Evolutionary conservation across 176 grass and related monocot genomes (phyloP), one percentile per base, ranked within the genome.

Genomic region (Thinopyrum elongatum): DNA sequence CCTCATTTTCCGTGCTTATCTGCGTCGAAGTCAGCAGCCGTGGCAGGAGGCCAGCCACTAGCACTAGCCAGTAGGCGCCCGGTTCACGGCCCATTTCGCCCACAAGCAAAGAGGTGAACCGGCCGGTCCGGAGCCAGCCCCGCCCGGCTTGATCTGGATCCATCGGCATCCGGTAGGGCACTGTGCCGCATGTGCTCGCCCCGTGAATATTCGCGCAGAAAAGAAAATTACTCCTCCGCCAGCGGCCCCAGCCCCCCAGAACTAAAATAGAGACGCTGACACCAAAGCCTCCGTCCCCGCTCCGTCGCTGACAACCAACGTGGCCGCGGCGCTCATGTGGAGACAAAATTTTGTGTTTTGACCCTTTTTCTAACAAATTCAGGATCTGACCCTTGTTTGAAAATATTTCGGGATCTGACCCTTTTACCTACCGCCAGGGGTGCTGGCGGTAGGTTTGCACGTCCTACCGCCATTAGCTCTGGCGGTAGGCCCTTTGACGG

Each of bases 101-200:
- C n/a, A n/a, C n/a, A n/a, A n/a, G 1, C 38, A 39, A 39, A 39
- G 38, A 1, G 42, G 11, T 44, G 47, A 51, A 51, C 47, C 15
- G 47, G 47, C 46, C 46, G 46, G 46, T 49, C 46, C 46, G 2
- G 46, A 47, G 39, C 39, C n/a, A n/a, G n/a, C n/a, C n/a, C n/a
- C n/a, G n/a, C n/a, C 49, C 86, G 89, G 92, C 70, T 85, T 82
- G 84, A 14, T 60, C 10, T 86, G 79, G 87, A 92, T 92, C 76
- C 49, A 92, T 53, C 16, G 16, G 44, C 44, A 47, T 89, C 80
- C 71, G 67, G 49, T 53, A 53, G 55, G 85, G 74, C 85, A 87
- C 84, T 62, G 85, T 80, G 85, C 75, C 80, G 87, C 89, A 90
- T 90, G 89, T 92, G 90, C 64, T 25, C 39, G 21, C 44, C 55